Evolutionary conservation across 1,284 basidiomycete genomes (phyloP), one percentile per base, ranked within the genome.

Genomic region (Schizopora paradoxa): DNA sequence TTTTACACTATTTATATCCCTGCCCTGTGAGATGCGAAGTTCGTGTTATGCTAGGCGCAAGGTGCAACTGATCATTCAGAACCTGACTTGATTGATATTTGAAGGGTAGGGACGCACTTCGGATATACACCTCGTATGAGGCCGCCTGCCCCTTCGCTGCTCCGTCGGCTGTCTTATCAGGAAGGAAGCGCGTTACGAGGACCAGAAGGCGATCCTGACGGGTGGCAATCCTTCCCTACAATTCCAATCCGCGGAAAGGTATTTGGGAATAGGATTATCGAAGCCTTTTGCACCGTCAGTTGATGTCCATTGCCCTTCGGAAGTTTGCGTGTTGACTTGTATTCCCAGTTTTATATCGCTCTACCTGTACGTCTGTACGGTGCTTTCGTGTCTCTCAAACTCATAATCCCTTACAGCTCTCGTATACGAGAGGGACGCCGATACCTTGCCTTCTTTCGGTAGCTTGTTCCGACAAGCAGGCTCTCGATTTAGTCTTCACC

Each of bases 81-180:
- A n/a, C n/a, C n/a, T n/a, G n/a, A n/a, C n/a, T n/a, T n/a, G n/a
- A n/a, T n/a, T n/a, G n/a, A n/a, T n/a, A n/a, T n/a, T n/a, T n/a
- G n/a, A 49, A 74, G 73, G 52, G 65, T 76, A 40, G 71, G 66
- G 41, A 74, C 73, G 2, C 66, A 68, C 6, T 71, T 76, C 52
- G 72, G 66, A 26, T 76, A 74, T 56, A 65, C 74, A 11, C 71
- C 73, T 10, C 68, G 62, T 45, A 67, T 59, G 14, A 62, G 68
- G 32, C 71, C 74, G 4, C 67, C 66, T 6, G 56, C 66, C 13
- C 65, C 69, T 16, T 74, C 73, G 8, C 21, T 68, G 21, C 62
- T 73, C 14, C 67, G 73, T 45, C 72, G 70, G 53, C 58, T 73
- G 32, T 72, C 73, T 5, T 75, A 75, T 51, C 66, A 69, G 48